These are phyloP conservation scores for Ceratobasidium sp. DNA, from an alignment of 1,284 basidiomycete genomes.

Conservation along the genomic window DNA sequence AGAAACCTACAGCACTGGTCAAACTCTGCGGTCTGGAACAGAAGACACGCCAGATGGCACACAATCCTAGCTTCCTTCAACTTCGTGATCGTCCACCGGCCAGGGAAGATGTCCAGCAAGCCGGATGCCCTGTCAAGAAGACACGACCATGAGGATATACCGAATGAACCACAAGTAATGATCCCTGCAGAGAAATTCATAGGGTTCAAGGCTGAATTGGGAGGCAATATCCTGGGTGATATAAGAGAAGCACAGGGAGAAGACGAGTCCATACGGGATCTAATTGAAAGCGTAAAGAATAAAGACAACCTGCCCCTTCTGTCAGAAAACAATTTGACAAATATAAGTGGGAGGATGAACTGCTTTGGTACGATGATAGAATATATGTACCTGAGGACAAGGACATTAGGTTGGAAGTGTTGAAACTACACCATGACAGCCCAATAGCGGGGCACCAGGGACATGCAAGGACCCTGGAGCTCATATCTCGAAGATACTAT, in stretches of 20 bases:
- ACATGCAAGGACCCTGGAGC: neutral
- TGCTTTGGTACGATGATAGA: too few species aligned
- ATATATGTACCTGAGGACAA: neutral
- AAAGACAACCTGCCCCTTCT: neutral
- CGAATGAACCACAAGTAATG: constrained; percentile 10
- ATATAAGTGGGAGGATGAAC: too few species aligned
- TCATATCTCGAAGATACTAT: neutral
- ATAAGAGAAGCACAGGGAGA: neutral
- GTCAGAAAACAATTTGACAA: constrained; percentile 7
- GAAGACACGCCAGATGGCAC: constrained; percentile 15
- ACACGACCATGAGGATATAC: constrained; percentile 38
- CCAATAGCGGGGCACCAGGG: neutral
- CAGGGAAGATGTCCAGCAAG: constrained; percentile 20
- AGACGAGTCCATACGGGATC: neutral
- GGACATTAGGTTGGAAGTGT: neutral
- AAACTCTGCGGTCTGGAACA: constrained; percentile 49
- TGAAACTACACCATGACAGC: neutral
- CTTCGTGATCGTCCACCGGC: neutral
- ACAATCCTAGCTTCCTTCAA: neutral
- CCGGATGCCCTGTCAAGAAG: constrained; percentile 49
- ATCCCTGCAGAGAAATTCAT: neutral
- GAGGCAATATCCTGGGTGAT: neutral
- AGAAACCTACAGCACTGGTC: constrained; percentile 18
- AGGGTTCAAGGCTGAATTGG: neutral
- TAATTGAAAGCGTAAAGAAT: neutral